Conservation (phyloP, 176 grass and related monocot genomes). For the Carex scoparia region DNA sequence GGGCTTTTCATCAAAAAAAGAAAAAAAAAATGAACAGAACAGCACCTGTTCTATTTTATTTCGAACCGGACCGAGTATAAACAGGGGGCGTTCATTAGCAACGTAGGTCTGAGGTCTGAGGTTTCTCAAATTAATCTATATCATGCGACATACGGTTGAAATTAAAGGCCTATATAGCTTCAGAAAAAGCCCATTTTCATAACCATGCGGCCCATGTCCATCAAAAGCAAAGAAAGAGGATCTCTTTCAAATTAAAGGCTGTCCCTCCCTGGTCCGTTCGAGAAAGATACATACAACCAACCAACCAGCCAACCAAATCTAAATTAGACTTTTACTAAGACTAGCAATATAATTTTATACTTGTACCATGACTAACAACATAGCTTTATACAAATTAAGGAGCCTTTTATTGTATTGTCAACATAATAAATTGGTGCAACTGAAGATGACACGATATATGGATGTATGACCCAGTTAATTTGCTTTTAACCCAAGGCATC, state of each 20-base stretch:
- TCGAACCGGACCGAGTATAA: too few species aligned
- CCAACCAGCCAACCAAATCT: neutral
- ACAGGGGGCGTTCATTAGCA: too few species aligned
- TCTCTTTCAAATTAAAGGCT: neutral
- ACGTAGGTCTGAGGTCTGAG: neutral
- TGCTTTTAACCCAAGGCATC: constrained; percentile 11
- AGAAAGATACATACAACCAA: neutral
- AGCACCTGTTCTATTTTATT: too few species aligned
- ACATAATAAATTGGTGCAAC: neutral
- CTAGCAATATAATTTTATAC: neutral
- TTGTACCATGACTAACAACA: neutral
- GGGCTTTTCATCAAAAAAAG: too few species aligned
- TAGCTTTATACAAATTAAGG: neutral
- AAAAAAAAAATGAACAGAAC: too few species aligned
- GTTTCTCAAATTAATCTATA: neutral
- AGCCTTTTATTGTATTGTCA: neutral
- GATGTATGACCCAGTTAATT: neutral
- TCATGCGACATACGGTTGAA: neutral
- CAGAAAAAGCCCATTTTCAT: neutral
- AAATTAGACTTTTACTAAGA: neutral
- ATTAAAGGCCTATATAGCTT: neutral
- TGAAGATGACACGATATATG: neutral
- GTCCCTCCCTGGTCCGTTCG: neutral
- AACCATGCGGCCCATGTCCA: neutral
- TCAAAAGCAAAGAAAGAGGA: neutral